Percentiles rank a stretch among this genome's conserved stretches.
Conservation (phyloP, 2,329 filamentous ascomycete species). For the Monosporascus sp. region DNA sequence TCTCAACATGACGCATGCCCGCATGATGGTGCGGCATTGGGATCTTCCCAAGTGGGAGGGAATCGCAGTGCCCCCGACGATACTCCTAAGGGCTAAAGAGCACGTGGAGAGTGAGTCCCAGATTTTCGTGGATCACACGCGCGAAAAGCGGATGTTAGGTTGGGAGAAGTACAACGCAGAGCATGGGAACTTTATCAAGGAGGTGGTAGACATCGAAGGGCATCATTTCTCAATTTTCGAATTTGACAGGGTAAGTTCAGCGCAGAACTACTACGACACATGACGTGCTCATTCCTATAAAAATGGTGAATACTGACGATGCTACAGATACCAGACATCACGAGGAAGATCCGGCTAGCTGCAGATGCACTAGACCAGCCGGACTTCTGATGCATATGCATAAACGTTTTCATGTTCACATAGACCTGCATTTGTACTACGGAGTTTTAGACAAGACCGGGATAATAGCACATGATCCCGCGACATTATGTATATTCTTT, state of each 20-base stretch:
- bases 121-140: constrained; percentile 38
- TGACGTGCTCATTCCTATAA: not conserved
- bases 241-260: constrained; percentile 20
- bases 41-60: constrained; percentile 19
- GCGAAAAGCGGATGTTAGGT: constrained; percentile 38
- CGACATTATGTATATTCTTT: too few species aligned
- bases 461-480: too few species aligned
- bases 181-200: constrained; percentile 35
- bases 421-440: not conserved
- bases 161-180: constrained; percentile 40
- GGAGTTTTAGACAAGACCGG: not conserved
- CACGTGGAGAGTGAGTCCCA: constrained; percentile 1
- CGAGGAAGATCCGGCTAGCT: constrained; percentile 19
- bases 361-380: constrained; percentile 18
- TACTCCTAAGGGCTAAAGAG: constrained; percentile 39
- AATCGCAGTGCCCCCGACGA: constrained; percentile 30
- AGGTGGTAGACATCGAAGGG: constrained; percentile 44
- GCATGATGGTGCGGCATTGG: constrained; percentile 24
- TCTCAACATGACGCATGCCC: constrained; percentile 28
- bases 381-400: constrained; percentile 5
- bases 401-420: not conserved
- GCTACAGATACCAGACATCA: constrained; percentile 18
- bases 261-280: not conserved
- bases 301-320: not conserved
- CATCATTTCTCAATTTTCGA: constrained; percentile 41